phyloP scores from a whole-genome alignment of 2,329 filamentous ascomycete genomes.

The Fusarium robinianum region DNA sequence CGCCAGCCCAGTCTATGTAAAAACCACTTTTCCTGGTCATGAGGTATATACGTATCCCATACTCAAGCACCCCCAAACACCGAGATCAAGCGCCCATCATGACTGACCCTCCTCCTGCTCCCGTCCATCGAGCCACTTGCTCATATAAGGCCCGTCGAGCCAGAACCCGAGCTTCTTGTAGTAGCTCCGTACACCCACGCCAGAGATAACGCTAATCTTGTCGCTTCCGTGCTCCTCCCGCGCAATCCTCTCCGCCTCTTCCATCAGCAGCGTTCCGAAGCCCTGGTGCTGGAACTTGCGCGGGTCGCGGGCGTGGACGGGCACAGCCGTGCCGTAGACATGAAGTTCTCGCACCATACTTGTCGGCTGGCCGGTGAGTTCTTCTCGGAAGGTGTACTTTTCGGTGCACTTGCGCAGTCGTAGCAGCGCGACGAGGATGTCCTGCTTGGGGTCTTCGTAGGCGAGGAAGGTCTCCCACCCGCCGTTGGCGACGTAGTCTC shows the following conservation, averaged over 20 bases:
- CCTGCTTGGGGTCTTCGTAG: conserved; percentile 98
- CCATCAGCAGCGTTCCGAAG: conserved; percentile 95
- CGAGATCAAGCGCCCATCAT: background rate
- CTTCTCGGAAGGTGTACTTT: conserved; percentile 89
- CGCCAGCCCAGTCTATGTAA: conserved; percentile 33
- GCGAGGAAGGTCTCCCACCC: conserved; percentile 99
- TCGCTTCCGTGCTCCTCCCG: conserved; percentile 89
- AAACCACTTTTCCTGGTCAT: conserved; percentile 17
- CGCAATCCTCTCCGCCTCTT: conserved; percentile 94
- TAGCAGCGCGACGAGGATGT: conserved; percentile 91
- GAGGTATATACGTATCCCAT: conserved; percentile 21
- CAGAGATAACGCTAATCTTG: conserved; percentile 98
- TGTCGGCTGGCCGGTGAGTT: conserved; percentile 83
- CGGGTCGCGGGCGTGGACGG: conserved; percentile 91
- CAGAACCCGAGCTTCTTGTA: conserved; percentile 92
- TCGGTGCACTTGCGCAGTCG: conserved; percentile 87
- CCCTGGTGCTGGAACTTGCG: conserved; percentile 98
- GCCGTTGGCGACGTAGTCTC: conserved; percentile 93
- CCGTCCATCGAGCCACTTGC: conserved; percentile 63
- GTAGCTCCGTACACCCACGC: conserved; percentile 93
- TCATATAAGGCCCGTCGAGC: conserved; percentile 88
- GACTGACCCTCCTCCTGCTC: conserved; percentile 24
- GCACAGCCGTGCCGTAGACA: conserved; percentile 97
- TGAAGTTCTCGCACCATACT: conserved; percentile 93
- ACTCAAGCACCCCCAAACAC: background rate